Evolutionary conservation across 306 rosid genomes (phyloP), one percentile per base, ranked within the genome.

Genomic region (Fragaria vesca): DNA sequence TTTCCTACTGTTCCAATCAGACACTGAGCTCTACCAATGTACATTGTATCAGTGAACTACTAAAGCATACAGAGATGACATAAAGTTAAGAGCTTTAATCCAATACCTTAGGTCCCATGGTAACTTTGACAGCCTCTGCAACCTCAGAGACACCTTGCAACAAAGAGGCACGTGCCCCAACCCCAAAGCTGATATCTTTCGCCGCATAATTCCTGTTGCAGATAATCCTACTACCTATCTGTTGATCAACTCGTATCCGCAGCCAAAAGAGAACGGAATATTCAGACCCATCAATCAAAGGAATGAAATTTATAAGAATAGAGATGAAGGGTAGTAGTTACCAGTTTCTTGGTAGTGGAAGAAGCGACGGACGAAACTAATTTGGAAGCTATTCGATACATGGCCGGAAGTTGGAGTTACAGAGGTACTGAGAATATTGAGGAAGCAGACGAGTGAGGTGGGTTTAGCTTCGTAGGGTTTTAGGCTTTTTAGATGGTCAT

Each of bases 101-200:
- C 65, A 69, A 72, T 80, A 94, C 98, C 98, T 92, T 92, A 17
- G 97, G 98, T 69, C 98, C 97, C 98, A 95, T 95, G 21, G 98
- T 95, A 57, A 95, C 97, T 91, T 95, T 95, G 5, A 95, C 98
- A 63, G 98, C 98, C 12, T 93, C 97, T 18, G 98, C 97, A 50
- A 95, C 97, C 84, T 92, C 92, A 38, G 97, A 84, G 50, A 95
- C 97, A 10, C 98, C 98, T 76, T 86, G 91, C 32, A 95, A 81
- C 85, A 95, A 86, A 57, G 97, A 91, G 18, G 97, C 97, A 40
- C 97, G 98, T 81, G 97, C 98, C 55, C 91, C 91, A 72, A 87
- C 55, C 32, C 98, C 98, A 36, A 95, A 95, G 77, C 50, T 83
- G 73, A 95, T 92, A 78, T 90, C 97, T 84, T 95, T 95, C 11